Percentiles rank a stretch among this genome's conserved stretches.
These are phyloP conservation scores for Apium graveolens DNA, from an alignment of 129 eudicot genomes.

Conservation along the genomic window DNA sequence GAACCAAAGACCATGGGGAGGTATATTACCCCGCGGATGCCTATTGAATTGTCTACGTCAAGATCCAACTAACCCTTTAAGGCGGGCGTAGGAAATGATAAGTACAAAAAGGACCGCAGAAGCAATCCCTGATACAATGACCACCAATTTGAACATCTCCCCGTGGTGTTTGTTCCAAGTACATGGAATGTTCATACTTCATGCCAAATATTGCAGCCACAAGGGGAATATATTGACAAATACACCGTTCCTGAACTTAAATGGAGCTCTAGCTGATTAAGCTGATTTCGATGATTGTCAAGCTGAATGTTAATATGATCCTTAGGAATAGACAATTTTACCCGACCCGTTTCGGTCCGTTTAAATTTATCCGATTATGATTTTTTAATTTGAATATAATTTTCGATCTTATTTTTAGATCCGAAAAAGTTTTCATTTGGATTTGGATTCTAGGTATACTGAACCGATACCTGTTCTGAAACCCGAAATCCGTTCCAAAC, in stretches of 20 bases:
- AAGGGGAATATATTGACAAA: slow-evolving; percentile 61
- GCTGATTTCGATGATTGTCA: slow-evolving; percentile 97
- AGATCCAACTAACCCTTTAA: slow-evolving; percentile 73
- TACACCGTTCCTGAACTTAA: slow-evolving; percentile 80
- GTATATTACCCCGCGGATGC: too few relatives aligned
- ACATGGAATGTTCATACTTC: slow-evolving; percentile 87
- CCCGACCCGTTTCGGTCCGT: too few relatives aligned
- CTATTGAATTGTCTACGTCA: background rate
- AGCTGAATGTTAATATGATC: too few relatives aligned
- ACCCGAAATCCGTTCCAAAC: too few relatives aligned
- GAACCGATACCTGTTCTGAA: too few relatives aligned
- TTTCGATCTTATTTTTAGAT: too few relatives aligned
- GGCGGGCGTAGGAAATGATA: slow-evolving; percentile 66
- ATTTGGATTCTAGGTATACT: too few relatives aligned
- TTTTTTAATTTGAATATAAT: too few relatives aligned
- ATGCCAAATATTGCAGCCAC: slow-evolving; percentile 77
- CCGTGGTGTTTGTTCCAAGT: slow-evolving; percentile 64
- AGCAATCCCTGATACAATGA: slow-evolving; percentile 32
- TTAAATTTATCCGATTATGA: too few relatives aligned
- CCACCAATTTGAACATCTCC: slow-evolving; percentile 93
- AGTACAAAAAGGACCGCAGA: slow-evolving; percentile 38
- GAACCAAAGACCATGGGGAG: too few relatives aligned
- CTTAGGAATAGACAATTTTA: too few relatives aligned
- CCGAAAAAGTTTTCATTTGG: too few relatives aligned
- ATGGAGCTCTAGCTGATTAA: slow-evolving; percentile 92